Base-by-base conservation (phyloP, 2,329 filamentous ascomycete genomes). In the Fusarium lyarnte region DNA sequence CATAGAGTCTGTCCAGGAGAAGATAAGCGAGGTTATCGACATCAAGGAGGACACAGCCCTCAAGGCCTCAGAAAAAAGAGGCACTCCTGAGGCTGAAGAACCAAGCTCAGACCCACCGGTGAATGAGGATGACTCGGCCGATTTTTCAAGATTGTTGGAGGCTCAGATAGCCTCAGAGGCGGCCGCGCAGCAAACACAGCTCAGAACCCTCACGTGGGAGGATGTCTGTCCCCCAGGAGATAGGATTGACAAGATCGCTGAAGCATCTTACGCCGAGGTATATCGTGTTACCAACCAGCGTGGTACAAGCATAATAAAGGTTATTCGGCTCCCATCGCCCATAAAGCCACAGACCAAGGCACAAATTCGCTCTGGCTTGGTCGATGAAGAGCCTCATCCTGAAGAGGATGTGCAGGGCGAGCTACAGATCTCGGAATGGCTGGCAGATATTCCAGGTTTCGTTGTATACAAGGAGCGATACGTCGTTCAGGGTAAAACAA, bases 381-480 rank as follows among this genome's bases (percentile, higher is more conserved):
- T 90, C 9, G 88, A 90, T 66, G 88, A 90, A 74, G 85, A 89
- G 72, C 87, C 88, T 0, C 88, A 89, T 63, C 80, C 82, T 5
- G 86, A 88, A 65, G 83, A 84, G 3, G 87, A 89, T 74, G 82
- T 91, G 35, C 80, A 85, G 6, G 88, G 88, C 29, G 90, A 92
- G 76, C 82, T 92, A 27, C 83, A 85, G 53, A 91, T 92, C 49
- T 91, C 90, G 5, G 89, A 92, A 77, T 88, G 87, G 82, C 81
- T 92, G 23, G 88, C 89, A 23, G 89, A 90, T 66, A 87, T 91
- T 17, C 89, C 89, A 0, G 90, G 90, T 1, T 92, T 91, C 67
- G 89, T 91, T 36, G 84, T 89, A 23, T 91, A 91, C 82, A 92
- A 91, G 78, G 89, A 90, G 76, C 84, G 87, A 12, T 90, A 91